Conservation (phyloP, 1,284 basidiomycete species). For the Austropuccinia psidii region DNA sequence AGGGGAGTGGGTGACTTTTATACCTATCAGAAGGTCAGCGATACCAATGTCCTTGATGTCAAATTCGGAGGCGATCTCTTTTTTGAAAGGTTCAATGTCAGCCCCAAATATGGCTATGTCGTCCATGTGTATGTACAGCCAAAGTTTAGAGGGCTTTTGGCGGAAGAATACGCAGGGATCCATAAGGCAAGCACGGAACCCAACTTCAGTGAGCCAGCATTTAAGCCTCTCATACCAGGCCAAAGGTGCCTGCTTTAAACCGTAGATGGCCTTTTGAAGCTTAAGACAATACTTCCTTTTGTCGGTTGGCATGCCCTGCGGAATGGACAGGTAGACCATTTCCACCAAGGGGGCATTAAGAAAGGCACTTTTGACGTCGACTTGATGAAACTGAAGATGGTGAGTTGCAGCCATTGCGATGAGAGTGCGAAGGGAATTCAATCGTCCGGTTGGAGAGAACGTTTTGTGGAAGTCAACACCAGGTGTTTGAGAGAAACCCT, state of each 20-base stretch:
- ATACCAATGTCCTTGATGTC: background rate
- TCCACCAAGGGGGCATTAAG: background rate
- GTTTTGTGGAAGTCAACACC: background rate
- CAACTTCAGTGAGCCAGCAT: too few species aligned
- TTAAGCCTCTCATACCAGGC: background rate
- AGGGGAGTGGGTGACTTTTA: too few species aligned
- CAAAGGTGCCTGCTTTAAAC: background rate
- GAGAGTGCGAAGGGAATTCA: background rate
- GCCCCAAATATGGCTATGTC: background rate
- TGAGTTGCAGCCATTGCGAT: background rate
- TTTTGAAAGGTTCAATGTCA: background rate
- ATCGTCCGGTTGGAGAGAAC: background rate
- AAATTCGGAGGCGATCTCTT: too few species aligned
- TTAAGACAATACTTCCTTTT: background rate
- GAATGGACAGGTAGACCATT: background rate
- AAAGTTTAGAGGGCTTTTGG: too few species aligned
- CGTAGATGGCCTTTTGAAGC: background rate
- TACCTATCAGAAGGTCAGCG: too few species aligned
- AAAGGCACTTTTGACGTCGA: background rate
- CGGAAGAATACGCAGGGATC: too few species aligned
- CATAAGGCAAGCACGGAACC: too few species aligned
- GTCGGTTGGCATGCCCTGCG: background rate
- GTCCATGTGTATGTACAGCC: background rate
- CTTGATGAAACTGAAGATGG: background rate
- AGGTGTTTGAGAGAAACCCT: background rate